Percentiles rank a stretch among this genome's conserved stretches.
These are phyloP conservation scores for Aspergillus caelatus DNA, from an alignment of 2,329 filamentous ascomycete genomes.

Conservation along the genomic window DNA sequence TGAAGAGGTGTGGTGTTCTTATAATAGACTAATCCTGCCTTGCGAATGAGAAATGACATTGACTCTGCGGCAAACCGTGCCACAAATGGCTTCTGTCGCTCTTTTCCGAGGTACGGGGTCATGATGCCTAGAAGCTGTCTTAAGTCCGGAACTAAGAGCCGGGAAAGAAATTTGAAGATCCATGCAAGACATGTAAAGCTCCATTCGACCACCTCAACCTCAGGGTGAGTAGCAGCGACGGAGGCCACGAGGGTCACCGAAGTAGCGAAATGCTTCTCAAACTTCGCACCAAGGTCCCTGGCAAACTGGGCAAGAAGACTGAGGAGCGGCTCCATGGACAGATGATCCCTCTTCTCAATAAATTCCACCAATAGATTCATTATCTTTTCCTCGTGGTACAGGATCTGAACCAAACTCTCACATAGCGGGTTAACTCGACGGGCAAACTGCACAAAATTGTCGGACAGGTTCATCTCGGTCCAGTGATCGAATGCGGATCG, in stretches of 20 bases:
- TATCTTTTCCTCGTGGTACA: conserved; percentile 87
- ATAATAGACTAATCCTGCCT: conserved; percentile 77
- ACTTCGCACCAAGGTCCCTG: conserved; percentile 84
- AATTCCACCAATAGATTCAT: conserved; percentile 75
- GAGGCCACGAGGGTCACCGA: conserved; percentile 75
- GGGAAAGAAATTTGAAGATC: conserved; percentile 94
- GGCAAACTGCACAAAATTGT: conserved; percentile 76
- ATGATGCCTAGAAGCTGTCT: conserved; percentile 82
- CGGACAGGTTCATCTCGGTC: conserved; percentile 87
- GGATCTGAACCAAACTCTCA: conserved; percentile 87
- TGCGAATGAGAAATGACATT: conserved; percentile 89
- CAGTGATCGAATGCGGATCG: conserved; percentile 81
- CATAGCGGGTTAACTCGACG: conserved; percentile 74
- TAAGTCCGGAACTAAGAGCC: conserved; percentile 81
- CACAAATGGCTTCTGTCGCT: conserved; percentile 81
- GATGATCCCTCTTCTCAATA: conserved; percentile 75
- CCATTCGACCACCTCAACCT: conserved; percentile 94
- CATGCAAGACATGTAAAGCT: conserved; percentile 92
- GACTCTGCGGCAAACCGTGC: conserved; percentile 92
- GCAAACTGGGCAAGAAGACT: conserved; percentile 90
- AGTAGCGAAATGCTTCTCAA: conserved; percentile 83
- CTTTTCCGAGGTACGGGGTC: conserved; percentile 79
- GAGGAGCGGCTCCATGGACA: conserved; percentile 82
- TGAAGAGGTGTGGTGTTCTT: conserved; percentile 71
- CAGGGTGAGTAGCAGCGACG: conserved; percentile 75